Conservation (phyloP, 148 eudicot species). For the Rhododendron ferrugineum region DNA sequence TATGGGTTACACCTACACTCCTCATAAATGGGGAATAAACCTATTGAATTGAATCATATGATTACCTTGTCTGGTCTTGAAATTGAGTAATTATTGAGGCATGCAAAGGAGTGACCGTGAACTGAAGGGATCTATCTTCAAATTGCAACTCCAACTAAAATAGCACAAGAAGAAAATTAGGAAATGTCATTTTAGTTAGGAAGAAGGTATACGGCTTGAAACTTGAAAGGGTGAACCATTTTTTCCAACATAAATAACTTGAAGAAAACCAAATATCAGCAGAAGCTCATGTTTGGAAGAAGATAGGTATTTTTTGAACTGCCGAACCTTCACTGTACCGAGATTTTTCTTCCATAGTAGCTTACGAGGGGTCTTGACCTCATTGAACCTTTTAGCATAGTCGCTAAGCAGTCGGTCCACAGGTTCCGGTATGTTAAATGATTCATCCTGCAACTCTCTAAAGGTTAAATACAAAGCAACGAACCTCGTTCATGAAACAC, state of each 20-base stretch:
- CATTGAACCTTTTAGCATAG: slow-evolving; percentile 86
- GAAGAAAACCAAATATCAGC: slow-evolving; percentile 8
- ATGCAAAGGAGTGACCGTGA: slow-evolving; percentile 84
- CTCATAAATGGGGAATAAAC: neutral
- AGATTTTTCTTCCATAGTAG: slow-evolving; percentile 94
- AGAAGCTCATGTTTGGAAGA: neutral
- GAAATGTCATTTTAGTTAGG: neutral
- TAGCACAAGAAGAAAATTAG: neutral
- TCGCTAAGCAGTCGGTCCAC: slow-evolving; percentile 74
- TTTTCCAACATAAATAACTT: neutral
- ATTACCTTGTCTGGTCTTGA: slow-evolving; percentile 76
- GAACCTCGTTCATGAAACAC: neutral
- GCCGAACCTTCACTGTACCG: slow-evolving; percentile 87
- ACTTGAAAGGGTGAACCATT: neutral
- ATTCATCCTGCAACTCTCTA: slow-evolving; percentile 64
- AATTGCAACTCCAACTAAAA: slow-evolving; percentile 87
- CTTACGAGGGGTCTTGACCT: slow-evolving; percentile 93
- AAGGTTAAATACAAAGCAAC: neutral
- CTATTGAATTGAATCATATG: slow-evolving; percentile 5
- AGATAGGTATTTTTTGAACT: neutral
- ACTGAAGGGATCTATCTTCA: slow-evolving; percentile 63
- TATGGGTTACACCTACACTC: neutral
- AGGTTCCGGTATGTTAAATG: slow-evolving; percentile 58
- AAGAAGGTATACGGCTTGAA: neutral
- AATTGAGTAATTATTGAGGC: slow-evolving; percentile 87